Percentiles rank a stretch among this genome's conserved stretches.
Conservation (phyloP, 768 basidiomycete species). For the Lactarius evosmus region DNA sequence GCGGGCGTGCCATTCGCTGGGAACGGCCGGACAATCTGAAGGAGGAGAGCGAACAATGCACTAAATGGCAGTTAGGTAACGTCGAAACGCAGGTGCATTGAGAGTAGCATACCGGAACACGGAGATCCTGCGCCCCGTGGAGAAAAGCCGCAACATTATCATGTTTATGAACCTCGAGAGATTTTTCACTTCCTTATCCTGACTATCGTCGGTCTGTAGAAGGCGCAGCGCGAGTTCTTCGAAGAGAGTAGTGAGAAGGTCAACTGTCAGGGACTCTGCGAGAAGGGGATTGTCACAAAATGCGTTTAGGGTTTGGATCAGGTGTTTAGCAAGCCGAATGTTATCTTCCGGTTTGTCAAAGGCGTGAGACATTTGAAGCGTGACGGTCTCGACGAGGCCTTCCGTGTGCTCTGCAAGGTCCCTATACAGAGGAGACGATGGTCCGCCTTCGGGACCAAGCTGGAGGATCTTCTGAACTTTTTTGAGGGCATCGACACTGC, state of each 20-base stretch:
- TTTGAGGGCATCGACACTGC: slow-evolving; percentile 92
- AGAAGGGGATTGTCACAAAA: slow-evolving; percentile 90
- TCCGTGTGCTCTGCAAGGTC: slow-evolving; percentile 78
- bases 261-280: slow-evolving; percentile 82
- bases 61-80: slow-evolving; percentile 36
- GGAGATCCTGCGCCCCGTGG: slow-evolving; percentile 84
- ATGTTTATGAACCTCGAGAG: slow-evolving; percentile 97
- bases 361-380: slow-evolving; percentile 86
- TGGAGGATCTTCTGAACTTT: slow-evolving; percentile 85
- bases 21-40: slow-evolving; percentile 83
- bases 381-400: slow-evolving; percentile 86
- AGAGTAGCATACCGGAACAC: slow-evolving; percentile 71
- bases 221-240: slow-evolving; percentile 90
- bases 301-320: slow-evolving; percentile 93
- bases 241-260: slow-evolving; percentile 80
- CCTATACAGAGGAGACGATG: slow-evolving; percentile 64
- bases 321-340: slow-evolving; percentile 93
- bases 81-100: not conserved
- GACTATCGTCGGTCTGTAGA: slow-evolving; percentile 89
- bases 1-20: slow-evolving; percentile 65
- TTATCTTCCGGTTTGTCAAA: slow-evolving; percentile 84
- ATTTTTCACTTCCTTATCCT: slow-evolving; percentile 83
- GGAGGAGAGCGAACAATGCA: slow-evolving; percentile 74
- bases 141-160: slow-evolving; percentile 92
- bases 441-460: slow-evolving; percentile 68